A percentile compares a stretch with the other conserved stretches of the same genome.
Conservation (phyloP, 352 stramenopile genomes). For the Pythium rishiriense region DNA sequence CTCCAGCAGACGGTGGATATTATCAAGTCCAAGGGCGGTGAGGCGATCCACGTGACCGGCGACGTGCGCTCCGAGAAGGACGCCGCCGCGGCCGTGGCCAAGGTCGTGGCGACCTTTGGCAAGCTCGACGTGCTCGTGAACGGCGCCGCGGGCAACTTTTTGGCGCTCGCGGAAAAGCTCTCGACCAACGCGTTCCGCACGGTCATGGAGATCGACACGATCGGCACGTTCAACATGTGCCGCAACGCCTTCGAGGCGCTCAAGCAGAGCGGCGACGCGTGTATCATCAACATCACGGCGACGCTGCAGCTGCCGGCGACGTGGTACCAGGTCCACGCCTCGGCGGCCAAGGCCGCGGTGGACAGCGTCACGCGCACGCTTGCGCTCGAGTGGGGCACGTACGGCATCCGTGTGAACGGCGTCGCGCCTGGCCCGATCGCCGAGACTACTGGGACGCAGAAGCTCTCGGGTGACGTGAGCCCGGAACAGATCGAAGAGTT, state of each 20-base stretch:
- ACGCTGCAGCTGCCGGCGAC: constrained; percentile 91
- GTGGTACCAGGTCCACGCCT: constrained; percentile 95
- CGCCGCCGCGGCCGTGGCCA: constrained; percentile 74
- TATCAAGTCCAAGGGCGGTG: constrained; percentile 47
- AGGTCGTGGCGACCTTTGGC: constrained; percentile 78
- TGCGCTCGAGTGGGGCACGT: constrained; percentile 95
- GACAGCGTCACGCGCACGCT: constrained; percentile 94
- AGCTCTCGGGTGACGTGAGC: constrained; percentile 79
- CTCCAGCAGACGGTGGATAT: constrained; percentile 82
- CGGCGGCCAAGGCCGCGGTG: constrained; percentile 93
- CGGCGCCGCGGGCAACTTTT: constrained; percentile 94
- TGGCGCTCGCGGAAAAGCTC: constrained; percentile 84
- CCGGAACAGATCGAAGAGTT: constrained; percentile 42
- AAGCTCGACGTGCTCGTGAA: constrained; percentile 94
- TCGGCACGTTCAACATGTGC: constrained; percentile 97
- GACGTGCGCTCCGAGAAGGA: constrained; percentile 89
- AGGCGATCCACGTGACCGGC: constrained; percentile 52
- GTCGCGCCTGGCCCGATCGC: constrained; percentile 96
- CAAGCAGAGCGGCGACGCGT: constrained; percentile 58
- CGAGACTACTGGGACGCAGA: constrained; percentile 93
- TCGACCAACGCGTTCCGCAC: constrained; percentile 95
- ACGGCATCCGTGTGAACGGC: constrained; percentile 92
- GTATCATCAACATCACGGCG: constrained; percentile 96
- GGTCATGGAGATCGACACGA: constrained; percentile 96
- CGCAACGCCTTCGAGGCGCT: constrained; percentile 85